These are phyloP conservation scores for Theobroma cacao DNA, from an alignment of 345 rosid species.

Conservation along the genomic window DNA sequence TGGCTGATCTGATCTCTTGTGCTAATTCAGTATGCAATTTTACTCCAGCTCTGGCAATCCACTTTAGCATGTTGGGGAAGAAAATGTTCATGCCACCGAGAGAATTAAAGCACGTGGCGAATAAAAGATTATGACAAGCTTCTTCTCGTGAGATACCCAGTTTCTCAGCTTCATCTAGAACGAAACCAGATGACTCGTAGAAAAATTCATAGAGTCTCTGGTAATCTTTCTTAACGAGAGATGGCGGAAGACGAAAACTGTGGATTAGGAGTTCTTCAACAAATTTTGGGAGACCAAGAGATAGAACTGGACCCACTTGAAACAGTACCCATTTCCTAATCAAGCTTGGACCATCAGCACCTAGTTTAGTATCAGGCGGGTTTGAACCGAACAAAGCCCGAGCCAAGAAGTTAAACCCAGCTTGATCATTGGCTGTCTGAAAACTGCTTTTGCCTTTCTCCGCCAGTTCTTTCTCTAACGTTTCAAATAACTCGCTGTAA, in stretches of 20 bases:
- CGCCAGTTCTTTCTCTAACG: slow-evolving; percentile 53
- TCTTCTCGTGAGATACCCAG: slow-evolving; percentile 74
- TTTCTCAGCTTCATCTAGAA: slow-evolving; percentile 71
- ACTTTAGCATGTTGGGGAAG: slow-evolving; percentile 63
- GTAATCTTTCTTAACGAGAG: slow-evolving; percentile 62
- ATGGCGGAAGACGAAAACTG: slow-evolving; percentile 58
- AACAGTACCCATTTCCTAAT: slow-evolving; percentile 68
- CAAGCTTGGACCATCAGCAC: slow-evolving; percentile 58
- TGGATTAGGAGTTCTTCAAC: slow-evolving; percentile 59
- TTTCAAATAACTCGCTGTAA: slow-evolving; percentile 47
- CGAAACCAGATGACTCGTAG: slow-evolving; percentile 40
- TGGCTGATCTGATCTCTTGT: slow-evolving; percentile 64
- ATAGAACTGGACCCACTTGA: slow-evolving; percentile 52
- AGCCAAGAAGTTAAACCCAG: slow-evolving; percentile 72
- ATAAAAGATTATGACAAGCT: slow-evolving; percentile 76
- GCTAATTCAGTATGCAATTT: slow-evolving; percentile 61
- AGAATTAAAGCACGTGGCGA: slow-evolving; percentile 85
- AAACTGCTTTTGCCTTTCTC: slow-evolving; percentile 60
- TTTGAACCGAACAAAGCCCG: slow-evolving; percentile 49
- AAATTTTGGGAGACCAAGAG: slow-evolving; percentile 55
- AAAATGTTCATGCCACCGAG: slow-evolving; percentile 77
- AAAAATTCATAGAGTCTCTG: slow-evolving; percentile 74
- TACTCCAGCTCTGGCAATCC: slow-evolving; percentile 69
- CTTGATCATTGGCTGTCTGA: slow-evolving; percentile 42
- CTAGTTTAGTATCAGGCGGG: slow-evolving; percentile 59